Evolutionary conservation across 2,329 filamentous ascomycete species (phyloP), one percentile per base, ranked within the genome.

Genomic region (Alternaria metachromatica): DNA sequence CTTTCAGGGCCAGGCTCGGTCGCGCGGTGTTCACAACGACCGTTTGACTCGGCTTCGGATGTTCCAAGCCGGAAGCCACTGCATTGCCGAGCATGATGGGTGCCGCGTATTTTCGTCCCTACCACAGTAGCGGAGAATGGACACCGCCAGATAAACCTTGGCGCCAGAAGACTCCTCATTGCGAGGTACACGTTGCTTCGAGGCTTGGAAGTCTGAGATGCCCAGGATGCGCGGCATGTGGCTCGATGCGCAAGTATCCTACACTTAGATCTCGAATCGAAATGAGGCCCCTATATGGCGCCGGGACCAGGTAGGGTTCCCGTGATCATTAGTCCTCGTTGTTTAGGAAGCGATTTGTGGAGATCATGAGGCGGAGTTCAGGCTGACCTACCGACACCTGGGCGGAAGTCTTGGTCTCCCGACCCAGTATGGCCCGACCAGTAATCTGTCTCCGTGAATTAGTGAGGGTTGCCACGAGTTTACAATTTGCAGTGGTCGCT

Each of bases 71-170:
- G 60, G 69, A 71, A 60, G 46, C 67, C 58, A 58, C 63, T 62
- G 65, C 63, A 68, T 49, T 64, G 55, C 72, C 70, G 72, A 74
- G 61, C 55, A 37, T 55, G 58, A 60, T 46, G 58, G 55, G 55
- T 58, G 55, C 71, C 67, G 71, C 61, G 33, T 41, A 53, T 59
- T 66, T 73, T 70, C 63, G 70, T 72, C 72, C 70, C 54, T 55
- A 41, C 37, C 37, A 10, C 8, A 41, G 37, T 41, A 23, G 45
- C 44, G 55, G 49, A 45, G 18, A 25, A 46, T 13, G 18, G 13
- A 56, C 48, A 58, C 41, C 41, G 21, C 20, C 45, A 43, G 25
- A 49, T 56, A 58, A 65, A 23, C 43, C 59, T 67, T 55, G 58
- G 62, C 60, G 58, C 20, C 28, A 30, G 30, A 51, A 33, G 60